Conservation (phyloP, 768 basidiomycete genomes). For the Trametes elegans region DNA sequence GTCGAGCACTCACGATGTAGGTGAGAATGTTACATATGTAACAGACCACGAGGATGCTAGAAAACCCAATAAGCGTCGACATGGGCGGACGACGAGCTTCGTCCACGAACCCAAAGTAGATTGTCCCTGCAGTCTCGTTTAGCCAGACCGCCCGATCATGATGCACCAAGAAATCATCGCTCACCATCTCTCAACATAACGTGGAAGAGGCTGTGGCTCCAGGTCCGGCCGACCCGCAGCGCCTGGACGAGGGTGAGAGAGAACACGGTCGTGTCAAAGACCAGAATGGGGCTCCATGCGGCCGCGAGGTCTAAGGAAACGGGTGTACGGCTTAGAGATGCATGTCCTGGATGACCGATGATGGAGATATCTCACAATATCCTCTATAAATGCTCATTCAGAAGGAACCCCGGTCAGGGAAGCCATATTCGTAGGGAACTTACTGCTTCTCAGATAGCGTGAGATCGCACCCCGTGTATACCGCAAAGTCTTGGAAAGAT, state of each 20-base stretch:
- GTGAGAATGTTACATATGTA: slow-evolving; percentile 8
- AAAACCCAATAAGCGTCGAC: neutral
- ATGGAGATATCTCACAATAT: neutral
- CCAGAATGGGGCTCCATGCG: slow-evolving; percentile 13
- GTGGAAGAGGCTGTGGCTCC: neutral
- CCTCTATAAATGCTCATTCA: neutral
- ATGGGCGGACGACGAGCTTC: no score
- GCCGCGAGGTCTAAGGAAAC: neutral
- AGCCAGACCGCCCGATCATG: neutral
- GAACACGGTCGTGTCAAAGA: slow-evolving; percentile 11
- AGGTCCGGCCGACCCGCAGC: neutral
- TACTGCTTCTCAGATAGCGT: neutral
- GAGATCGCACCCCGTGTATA: slow-evolving; percentile 3
- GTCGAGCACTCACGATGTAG: neutral
- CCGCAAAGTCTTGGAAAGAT: neutral
- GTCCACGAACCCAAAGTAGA: slow-evolving; percentile 3
- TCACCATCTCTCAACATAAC: slow-evolving; percentile 11
- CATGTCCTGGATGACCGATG: neutral
- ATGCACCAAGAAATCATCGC: neutral
- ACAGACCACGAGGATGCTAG: slow-evolving; percentile 3
- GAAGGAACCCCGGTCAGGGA: no score
- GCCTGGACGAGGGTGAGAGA: slow-evolving; percentile 2
- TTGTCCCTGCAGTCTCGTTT: neutral
- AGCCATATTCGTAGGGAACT: neutral
- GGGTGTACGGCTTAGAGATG: neutral